Base-by-base conservation (phyloP, 163 green algal species). In the Scenedesmus sp. region DNA sequence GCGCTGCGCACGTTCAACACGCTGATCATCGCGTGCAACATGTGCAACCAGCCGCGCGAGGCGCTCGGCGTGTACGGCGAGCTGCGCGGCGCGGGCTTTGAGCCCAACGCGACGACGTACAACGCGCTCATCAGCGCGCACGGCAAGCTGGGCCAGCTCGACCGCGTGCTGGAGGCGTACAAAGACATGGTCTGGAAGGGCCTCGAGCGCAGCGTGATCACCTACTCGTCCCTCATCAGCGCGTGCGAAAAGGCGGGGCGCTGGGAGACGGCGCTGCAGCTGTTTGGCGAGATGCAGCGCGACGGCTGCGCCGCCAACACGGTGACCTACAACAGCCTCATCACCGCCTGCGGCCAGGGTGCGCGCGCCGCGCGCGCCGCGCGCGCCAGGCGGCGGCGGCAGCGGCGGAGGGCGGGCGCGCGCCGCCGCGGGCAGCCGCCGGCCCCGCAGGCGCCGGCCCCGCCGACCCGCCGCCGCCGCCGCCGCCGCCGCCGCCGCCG, bases 151-250 rank as follows among this genome's bases (percentile, higher is more conserved):
- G 66, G 78, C 3, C 81, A 89, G 82, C 84, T 93, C 65, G 86
- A 92, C 50, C 87, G 88, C 48, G 87, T 87, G 20, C 72, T 87
- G 48, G 85, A 90, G 33, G 66, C 88, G 44, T 90, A 88, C 50
- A 74, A 87, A 44, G 79, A 87, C 29, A 90, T 90, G 85, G 54
- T 88, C 24, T 81, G 79, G 42, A 70, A 80, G 60, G 86, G 86
- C 76, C 74, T 88, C 60, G 85, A 90, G 28, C 85, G 85, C 65
- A 86, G 67, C 58, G 87, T 92, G 15, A 91, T 93, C 71, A 93
- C 89, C 1, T 96, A 95, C 90, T 91, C 86, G 75, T 89, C 82
- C 17, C 76, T 95, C 20, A 93, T 96, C 69, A 91, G 84, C 60
- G 92, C 89, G 0, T 94, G 89, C 62, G 92, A 90, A 70, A 93